Percentiles rank a stretch among this genome's conserved stretches.
phyloP scores from a whole-genome alignment of 352 stramenopile genomes.

The Nothophytophthora sp. region DNA sequence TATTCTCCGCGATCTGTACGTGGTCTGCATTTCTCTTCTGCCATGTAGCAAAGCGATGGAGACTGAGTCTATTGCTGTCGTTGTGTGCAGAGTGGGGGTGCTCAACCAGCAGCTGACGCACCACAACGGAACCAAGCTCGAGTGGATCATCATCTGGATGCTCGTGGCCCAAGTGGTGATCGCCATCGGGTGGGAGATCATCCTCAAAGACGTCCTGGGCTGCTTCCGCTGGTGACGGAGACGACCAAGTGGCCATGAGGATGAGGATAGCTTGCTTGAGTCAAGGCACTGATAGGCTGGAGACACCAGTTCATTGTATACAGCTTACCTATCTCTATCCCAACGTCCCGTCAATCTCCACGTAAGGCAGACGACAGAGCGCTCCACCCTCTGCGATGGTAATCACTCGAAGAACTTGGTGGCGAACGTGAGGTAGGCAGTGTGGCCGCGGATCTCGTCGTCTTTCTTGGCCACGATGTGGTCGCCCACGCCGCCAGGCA shows the following conservation, averaged over 20 bases:
- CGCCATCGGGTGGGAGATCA: slow-evolving; percentile 87
- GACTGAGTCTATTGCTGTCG: neutral
- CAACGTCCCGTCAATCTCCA: neutral
- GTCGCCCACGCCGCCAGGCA: slow-evolving; percentile 49
- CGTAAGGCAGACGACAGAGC: no score
- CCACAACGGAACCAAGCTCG: slow-evolving; percentile 88
- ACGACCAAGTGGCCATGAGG: no score
- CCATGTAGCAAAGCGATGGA: no score
- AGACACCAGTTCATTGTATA: no score
- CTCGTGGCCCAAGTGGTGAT: slow-evolving; percentile 92
- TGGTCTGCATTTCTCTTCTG: no score
- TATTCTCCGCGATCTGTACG: slow-evolving; percentile 91
- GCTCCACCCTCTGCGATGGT: no score
- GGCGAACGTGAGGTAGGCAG: slow-evolving; percentile 85
- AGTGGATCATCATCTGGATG: slow-evolving; percentile 95
- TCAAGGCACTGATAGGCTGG: no score
- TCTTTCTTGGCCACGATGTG: slow-evolving; percentile 84
- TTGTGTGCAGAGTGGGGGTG: slow-evolving; percentile 79
- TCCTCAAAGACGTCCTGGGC: slow-evolving; percentile 90
- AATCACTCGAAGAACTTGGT: slow-evolving; percentile 81
- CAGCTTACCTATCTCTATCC: slow-evolving; percentile 31
- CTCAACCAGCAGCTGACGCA: slow-evolving; percentile 91
- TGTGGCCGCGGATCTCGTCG: slow-evolving; percentile 86
- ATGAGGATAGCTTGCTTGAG: no score
- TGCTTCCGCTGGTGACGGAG: no score